Evolutionary conservation across 148 eudicot genomes (phyloP), one percentile per base, ranked within the genome.

Genomic region (Vaccinium corymbosum): DNA sequence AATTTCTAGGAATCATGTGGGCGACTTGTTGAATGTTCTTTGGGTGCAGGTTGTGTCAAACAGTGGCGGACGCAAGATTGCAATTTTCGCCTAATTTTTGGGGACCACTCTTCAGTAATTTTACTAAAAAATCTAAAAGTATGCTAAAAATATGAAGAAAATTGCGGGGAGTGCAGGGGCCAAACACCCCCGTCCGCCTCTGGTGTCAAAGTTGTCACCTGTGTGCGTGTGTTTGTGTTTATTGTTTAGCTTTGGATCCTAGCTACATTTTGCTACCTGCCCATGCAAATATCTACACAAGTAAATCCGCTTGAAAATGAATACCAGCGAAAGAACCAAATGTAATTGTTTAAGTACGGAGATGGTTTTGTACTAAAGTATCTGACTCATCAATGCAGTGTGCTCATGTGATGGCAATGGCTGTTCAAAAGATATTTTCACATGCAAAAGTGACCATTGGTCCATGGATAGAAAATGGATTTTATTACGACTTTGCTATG

Each of bases 391-490:
- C 74, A 56, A 38, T 93, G 92, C 95, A 97, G 99, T 97, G 98
- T 93, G 99, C 99, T 87, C 99, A 97, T 93, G 96, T 95, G 76
- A 97, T 95, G 99, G 99, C 99, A 76, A 95, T 97, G 99, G 99
- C 99, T 75, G 99, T 97, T 89, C 99, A 97, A 89, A 97, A 93
- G 89, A 89, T 97, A 82, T 95, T 91, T 72, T 98, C 99, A 12
- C 88, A 95, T 87, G 98, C 99, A 38, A 95, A 95, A 91, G 99
- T 97, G 77, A 97, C 99, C 46, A 97, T 97, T 78, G 99, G 99
- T 55, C 98, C 99, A 12, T 97, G 99, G 99, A 97, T 97, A 80
- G 99, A 97, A n/a, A 92, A 90, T 86, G 99, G 99, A 9, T 97
- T 97, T 86, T 97, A 94, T 83, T 97, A 97, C 35, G 99, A 97